Conservation (phyloP, 208 protist genomes). For the Crithidia sp. region DNA sequence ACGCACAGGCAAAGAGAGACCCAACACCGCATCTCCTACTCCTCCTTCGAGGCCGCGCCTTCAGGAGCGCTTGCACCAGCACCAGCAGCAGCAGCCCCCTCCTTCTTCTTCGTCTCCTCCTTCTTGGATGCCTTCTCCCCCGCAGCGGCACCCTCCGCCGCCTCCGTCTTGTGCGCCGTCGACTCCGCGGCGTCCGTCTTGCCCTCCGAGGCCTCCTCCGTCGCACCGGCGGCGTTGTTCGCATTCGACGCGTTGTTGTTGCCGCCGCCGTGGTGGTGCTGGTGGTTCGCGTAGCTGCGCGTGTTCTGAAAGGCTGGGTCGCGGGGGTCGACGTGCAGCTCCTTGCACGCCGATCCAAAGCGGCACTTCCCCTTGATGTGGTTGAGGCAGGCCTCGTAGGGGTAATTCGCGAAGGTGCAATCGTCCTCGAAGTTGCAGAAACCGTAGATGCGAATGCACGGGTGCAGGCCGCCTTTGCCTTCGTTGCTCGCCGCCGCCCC, state of each 20-base stretch:
- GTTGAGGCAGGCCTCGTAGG: slow-evolving; percentile 88
- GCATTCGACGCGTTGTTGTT: slow-evolving; percentile 14
- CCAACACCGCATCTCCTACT: background rate
- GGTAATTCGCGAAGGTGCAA: slow-evolving; percentile 89
- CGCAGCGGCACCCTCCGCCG: background rate
- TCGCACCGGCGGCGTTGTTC: background rate
- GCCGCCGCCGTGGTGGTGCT: slow-evolving; percentile 34
- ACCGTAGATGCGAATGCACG: slow-evolving; percentile 89
- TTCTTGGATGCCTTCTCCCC: slow-evolving; percentile 15
- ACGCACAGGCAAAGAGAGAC: too few species aligned
- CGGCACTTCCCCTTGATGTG: slow-evolving; percentile 92
- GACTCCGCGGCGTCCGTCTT: background rate
- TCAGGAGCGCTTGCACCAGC: background rate
- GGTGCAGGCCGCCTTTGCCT: slow-evolving; percentile 58
- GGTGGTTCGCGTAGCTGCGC: slow-evolving; percentile 53
- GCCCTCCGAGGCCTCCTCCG: slow-evolving; percentile 12
- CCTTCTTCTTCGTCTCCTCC: background rate
- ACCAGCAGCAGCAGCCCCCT: background rate
- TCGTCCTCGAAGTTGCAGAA: slow-evolving; percentile 90
- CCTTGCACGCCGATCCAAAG: slow-evolving; percentile 84
- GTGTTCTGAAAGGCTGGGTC: slow-evolving; percentile 62
- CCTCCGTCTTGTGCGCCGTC: slow-evolving; percentile 8
- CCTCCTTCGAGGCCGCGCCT: slow-evolving; percentile 14
- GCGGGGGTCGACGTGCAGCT: slow-evolving; percentile 79
- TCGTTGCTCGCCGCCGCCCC: slow-evolving; percentile 14